Conservation (phyloP, 495 filamentous ascomycete genomes). For the Annulohypoxylon stygium region DNA sequence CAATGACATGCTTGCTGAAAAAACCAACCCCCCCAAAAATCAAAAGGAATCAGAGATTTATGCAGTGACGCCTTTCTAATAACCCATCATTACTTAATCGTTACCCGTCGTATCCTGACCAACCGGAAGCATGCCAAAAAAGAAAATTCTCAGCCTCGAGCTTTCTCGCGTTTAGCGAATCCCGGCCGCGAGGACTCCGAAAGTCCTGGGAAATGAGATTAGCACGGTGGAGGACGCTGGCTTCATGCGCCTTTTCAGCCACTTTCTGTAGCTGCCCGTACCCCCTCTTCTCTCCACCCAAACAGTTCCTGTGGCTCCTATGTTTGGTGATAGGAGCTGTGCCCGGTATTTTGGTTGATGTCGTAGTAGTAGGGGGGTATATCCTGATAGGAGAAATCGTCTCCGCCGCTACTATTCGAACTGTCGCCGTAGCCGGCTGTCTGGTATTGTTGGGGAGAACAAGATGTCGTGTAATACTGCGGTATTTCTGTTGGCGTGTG, state of each 20-base stretch:
- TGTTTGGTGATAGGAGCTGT: slow-evolving; percentile 30
- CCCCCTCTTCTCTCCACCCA: background rate
- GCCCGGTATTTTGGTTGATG: slow-evolving; percentile 38
- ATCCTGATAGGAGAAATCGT: slow-evolving; percentile 47
- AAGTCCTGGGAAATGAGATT: slow-evolving; percentile 11
- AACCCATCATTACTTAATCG: slow-evolving; percentile 16
- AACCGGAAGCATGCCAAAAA: slow-evolving; percentile 6
- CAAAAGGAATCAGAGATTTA: slow-evolving; percentile 6
- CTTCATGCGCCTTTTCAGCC: slow-evolving; percentile 13
- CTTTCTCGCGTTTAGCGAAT: background rate
- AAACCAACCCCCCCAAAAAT: background rate
- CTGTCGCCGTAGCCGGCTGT: slow-evolving; percentile 38
- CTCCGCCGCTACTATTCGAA: slow-evolving; percentile 48
- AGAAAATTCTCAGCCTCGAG: background rate
- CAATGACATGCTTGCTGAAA: slow-evolving; percentile 1
- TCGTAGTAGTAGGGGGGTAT: slow-evolving; percentile 49
- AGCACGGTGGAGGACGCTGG: background rate
- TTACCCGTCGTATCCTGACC: slow-evolving; percentile 32
- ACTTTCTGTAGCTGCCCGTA: slow-evolving; percentile 5
- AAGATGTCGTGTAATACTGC: slow-evolving; percentile 41
- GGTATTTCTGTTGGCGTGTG: slow-evolving; percentile 12
- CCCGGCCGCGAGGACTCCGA: background rate
- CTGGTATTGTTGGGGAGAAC: slow-evolving; percentile 46
- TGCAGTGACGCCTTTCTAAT: slow-evolving; percentile 18
- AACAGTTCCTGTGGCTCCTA: slow-evolving; percentile 9